Conservation (phyloP, 495 filamentous ascomycete genomes). For the Tuber aestivum region DNA sequence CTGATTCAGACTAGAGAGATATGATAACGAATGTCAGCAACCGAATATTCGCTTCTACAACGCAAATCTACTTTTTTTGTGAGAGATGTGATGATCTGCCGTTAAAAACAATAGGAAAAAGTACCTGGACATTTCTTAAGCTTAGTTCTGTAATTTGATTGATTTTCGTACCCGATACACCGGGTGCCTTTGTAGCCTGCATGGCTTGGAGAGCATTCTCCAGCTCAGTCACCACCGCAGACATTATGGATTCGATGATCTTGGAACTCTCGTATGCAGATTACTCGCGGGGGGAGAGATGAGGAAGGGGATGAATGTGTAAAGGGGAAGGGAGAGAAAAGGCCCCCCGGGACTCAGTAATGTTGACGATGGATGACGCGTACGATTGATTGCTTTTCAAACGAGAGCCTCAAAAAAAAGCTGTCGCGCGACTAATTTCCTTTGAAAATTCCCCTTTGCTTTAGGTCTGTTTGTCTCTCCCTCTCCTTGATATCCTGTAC, state of each 20-base stretch:
- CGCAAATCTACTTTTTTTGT: constrained; percentile 15
- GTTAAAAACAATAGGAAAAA: constrained; percentile 42
- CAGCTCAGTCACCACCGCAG: constrained; percentile 80
- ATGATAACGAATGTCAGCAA: constrained; percentile 34
- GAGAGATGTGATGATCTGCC: constrained; percentile 12
- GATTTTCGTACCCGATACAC: constrained; percentile 88
- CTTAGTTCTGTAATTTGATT: constrained; percentile 75
- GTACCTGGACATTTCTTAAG: constrained; percentile 88
- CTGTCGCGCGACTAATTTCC: constrained; percentile 30
- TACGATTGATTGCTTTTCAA: constrained; percentile 33
- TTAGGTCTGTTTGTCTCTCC: not conserved
- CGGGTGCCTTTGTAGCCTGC: constrained; percentile 83
- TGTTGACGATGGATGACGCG: constrained; percentile 24
- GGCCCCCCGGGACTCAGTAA: not conserved
- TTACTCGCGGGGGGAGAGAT: constrained; percentile 23
- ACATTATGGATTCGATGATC: constrained; percentile 36
- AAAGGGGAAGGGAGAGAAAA: constrained; percentile 2
- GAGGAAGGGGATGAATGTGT: not conserved
- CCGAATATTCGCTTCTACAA: constrained; percentile 38
- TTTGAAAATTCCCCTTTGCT: constrained; percentile 6
- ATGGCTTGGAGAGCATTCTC: constrained; percentile 85
- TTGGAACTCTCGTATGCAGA: constrained; percentile 29
- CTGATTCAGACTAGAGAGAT: constrained; percentile 72
- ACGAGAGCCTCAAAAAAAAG: constrained; percentile 5
- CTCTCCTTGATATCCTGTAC: constrained; percentile 4